phyloP scores from a whole-genome alignment of 2,329 filamentous ascomycete genomes.

The Trichoderma sp. region DNA sequence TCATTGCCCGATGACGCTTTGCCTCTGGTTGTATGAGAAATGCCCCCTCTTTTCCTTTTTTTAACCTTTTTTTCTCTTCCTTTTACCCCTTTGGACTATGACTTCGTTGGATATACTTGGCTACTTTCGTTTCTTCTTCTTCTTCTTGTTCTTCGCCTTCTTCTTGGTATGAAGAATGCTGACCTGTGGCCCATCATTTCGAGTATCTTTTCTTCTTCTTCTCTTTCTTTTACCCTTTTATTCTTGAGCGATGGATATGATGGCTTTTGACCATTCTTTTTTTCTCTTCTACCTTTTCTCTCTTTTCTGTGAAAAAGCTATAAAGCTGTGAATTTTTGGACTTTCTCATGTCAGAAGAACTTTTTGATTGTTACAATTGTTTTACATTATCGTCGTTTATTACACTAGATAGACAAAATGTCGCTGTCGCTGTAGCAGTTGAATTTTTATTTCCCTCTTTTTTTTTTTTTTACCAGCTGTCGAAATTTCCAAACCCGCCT shows the following conservation, averaged over 20 bases:
- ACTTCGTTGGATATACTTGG: neutral
- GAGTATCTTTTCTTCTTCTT: neutral
- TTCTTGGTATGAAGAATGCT: neutral
- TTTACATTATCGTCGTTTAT: neutral
- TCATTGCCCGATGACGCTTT: constrained; percentile 26
- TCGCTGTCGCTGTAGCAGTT: neutral
- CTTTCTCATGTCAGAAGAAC: neutral
- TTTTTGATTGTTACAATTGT: neutral
- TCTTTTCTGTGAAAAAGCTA: neutral
- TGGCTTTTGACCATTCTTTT: neutral
- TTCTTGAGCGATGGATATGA: neutral
- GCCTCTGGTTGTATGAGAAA: constrained; percentile 29
- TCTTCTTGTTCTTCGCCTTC: neutral
- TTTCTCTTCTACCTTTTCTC: too few relatives aligned
- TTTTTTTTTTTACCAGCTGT: constrained; percentile 64
- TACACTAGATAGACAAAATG: neutral
- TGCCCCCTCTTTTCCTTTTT: neutral
- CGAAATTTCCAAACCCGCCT: constrained; percentile 91
- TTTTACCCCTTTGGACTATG: neutral
- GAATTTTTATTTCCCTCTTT: neutral
- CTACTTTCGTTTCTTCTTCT: neutral
- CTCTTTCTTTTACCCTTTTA: neutral
- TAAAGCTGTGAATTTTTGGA: neutral
- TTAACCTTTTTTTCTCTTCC: neutral
- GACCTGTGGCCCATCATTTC: neutral